These are phyloP conservation scores for Thymus quinquecostatus DNA, from an alignment of 257 asterid species.

Conservation along the genomic window DNA sequence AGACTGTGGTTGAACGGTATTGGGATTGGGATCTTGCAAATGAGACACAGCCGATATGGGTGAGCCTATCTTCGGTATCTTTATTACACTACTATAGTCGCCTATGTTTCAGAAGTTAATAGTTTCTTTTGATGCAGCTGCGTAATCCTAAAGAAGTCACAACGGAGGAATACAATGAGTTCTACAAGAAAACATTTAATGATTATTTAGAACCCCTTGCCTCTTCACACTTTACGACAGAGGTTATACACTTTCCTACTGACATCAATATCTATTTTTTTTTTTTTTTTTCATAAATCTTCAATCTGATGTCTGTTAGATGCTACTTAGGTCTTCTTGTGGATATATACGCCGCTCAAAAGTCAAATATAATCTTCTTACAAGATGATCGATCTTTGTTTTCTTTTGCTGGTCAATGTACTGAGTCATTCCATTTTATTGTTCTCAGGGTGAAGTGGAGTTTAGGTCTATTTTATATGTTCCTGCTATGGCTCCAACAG, in stretches of 20 bases:
- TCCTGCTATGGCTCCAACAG: constrained; percentile 75
- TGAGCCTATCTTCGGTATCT: constrained; percentile 41
- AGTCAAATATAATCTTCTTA: neutral
- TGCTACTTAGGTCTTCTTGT: constrained; percentile 13
- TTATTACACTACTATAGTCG: neutral
- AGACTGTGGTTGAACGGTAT: constrained; percentile 85
- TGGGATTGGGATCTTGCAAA: constrained; percentile 99
- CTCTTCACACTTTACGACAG: constrained; percentile 96
- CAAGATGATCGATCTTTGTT: neutral
- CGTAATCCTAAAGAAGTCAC: constrained; percentile 91
- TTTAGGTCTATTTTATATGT: constrained; percentile 86
- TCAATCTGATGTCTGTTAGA: neutral
- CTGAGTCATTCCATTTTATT: constrained; percentile 29
- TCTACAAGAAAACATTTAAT: constrained; percentile 86
- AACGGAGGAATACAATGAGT: constrained; percentile 88
- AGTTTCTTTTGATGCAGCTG: constrained; percentile 60
- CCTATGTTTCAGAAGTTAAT: constrained; percentile 16
- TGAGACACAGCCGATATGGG: constrained; percentile 99
- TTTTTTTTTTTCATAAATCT: neutral
- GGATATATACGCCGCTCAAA: constrained; percentile 5
- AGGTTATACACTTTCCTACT: constrained; percentile 48
- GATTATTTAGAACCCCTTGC: constrained; percentile 96
- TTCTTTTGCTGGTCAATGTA: constrained; percentile 18
- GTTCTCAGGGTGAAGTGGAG: constrained; percentile 93
- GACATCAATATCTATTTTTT: neutral